Percentiles rank a stretch among this genome's conserved stretches.
Evolutionary conservation across 345 rosid genomes (phyloP).

Genomic region (Populus simonii): DNA sequence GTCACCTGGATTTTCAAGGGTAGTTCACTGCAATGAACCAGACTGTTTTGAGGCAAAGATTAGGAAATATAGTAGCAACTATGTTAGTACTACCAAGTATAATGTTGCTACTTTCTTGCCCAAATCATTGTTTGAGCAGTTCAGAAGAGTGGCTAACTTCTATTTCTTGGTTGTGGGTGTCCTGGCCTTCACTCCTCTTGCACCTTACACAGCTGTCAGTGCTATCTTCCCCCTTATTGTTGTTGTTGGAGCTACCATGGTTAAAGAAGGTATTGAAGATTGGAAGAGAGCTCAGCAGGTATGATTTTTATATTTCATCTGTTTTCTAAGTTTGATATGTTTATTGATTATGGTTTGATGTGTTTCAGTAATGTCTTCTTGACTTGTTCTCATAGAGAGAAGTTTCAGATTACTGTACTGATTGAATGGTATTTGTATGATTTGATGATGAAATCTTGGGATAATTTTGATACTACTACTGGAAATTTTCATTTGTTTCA

Average conservation of each 20-base stretch:
- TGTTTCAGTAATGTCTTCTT: not conserved
- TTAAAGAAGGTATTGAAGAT: slow-evolving; percentile 88
- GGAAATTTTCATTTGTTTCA: not conserved
- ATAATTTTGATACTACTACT: not conserved
- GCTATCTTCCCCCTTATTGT: slow-evolving; percentile 72
- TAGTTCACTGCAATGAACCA: slow-evolving; percentile 78
- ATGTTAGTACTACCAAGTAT: slow-evolving; percentile 76
- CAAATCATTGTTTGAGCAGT: slow-evolving; percentile 93
- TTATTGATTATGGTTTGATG: not conserved
- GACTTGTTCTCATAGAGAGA: not conserved
- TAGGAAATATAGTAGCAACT: slow-evolving; percentile 49
- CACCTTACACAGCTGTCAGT: slow-evolving; percentile 68
- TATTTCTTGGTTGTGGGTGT: slow-evolving; percentile 71
- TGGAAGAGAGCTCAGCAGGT: slow-evolving; percentile 83
- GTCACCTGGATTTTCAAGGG: slow-evolving; percentile 79
- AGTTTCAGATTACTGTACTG: not conserved
- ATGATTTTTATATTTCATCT: not conserved
- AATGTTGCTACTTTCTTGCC: slow-evolving; percentile 76
- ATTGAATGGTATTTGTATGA: not conserved
- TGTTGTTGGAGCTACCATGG: slow-evolving; percentile 79
- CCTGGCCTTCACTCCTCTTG: slow-evolving; percentile 66
- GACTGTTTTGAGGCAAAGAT: slow-evolving; percentile 54
- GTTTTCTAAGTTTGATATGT: not conserved
- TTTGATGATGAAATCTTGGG: not conserved
- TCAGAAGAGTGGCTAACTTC: slow-evolving; percentile 91